Evolutionary conservation across 1,139 yeast species (phyloP).

Genomic region (Magnusiomyces suaveolens): DNA sequence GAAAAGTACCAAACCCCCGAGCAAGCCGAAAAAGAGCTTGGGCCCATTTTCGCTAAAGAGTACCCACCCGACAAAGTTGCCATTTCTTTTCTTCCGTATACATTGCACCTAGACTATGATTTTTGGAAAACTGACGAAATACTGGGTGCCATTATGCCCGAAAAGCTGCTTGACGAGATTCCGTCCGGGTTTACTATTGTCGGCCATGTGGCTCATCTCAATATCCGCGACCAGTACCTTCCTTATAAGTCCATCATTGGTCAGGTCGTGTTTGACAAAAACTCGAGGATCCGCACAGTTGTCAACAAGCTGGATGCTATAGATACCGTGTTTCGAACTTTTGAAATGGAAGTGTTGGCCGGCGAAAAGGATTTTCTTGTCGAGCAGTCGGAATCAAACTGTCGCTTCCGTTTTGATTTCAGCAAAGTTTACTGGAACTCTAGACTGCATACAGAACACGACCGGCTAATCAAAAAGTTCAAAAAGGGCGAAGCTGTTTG

Average conservation of each 20-base stretch:
- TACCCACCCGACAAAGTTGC: conserved; percentile 24
- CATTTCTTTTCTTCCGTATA: conserved; percentile 45
- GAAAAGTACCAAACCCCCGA: conserved; percentile 40
- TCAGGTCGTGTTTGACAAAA: conserved; percentile 82
- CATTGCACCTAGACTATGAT: conserved; percentile 52
- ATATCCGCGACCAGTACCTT: conserved; percentile 72
- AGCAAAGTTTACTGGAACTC: conserved; percentile 97
- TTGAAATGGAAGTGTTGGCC: conserved; percentile 87
- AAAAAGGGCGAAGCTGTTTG: conserved; percentile 58
- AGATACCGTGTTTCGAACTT: conserved; percentile 81
- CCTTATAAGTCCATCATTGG: conserved; percentile 80
- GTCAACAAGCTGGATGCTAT: conserved; percentile 90
- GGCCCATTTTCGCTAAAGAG: conserved; percentile 37
- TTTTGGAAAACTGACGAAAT: conserved; percentile 93
- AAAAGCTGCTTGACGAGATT: conserved; percentile 53
- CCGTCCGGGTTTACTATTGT: conserved; percentile 91
- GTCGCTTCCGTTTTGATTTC: conserved; percentile 79
- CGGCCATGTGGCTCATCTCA: conserved; percentile 93
- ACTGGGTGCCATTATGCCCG: conserved; percentile 66
- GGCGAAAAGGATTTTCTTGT: conserved; percentile 64
- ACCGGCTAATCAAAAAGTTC: conserved; percentile 57
- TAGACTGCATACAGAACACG: conserved; percentile 88
- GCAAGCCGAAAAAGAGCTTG: conserved; percentile 36
- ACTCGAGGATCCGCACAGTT: conserved; percentile 69
- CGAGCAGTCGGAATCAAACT: conserved; percentile 81